phyloP scores from a whole-genome alignment of 2,329 filamentous ascomycete genomes.

The Paramyrothecium roridum region DNA sequence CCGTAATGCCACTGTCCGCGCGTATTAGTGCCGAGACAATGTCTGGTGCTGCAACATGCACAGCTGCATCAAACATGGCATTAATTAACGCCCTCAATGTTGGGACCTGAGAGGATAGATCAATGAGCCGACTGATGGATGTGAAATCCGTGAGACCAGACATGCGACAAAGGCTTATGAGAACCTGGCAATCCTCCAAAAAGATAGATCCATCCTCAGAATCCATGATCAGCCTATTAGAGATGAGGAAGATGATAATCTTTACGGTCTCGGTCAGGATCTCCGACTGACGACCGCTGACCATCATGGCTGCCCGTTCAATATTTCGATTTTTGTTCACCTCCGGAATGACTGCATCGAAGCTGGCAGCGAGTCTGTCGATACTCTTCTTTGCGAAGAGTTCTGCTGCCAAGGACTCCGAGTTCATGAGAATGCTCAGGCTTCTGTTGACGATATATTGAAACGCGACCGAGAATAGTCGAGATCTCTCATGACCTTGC shows the following conservation, averaged over 20 bases:
- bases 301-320: neutral
- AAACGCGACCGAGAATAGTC: neutral
- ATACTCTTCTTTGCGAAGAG: neutral
- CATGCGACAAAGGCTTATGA: neutral
- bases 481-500: too few species aligned
- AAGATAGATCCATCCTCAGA: neutral
- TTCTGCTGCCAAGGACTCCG: neutral
- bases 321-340: neutral
- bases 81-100: neutral
- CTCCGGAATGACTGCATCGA: neutral
- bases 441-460: neutral
- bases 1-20: neutral
- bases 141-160: neutral
- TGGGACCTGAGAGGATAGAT: too few species aligned
- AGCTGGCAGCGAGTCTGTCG: neutral
- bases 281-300: neutral
- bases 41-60: neutral
- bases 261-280: neutral
- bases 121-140: neutral
- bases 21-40: neutral
- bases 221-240: neutral
- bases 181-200: neutral
- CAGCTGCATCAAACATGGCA: neutral
- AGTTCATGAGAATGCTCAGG: neutral
- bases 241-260: neutral